phyloP scores from a whole-genome alignment of 169 alveolate genomes.

The Plasmodium sp. region DNA sequence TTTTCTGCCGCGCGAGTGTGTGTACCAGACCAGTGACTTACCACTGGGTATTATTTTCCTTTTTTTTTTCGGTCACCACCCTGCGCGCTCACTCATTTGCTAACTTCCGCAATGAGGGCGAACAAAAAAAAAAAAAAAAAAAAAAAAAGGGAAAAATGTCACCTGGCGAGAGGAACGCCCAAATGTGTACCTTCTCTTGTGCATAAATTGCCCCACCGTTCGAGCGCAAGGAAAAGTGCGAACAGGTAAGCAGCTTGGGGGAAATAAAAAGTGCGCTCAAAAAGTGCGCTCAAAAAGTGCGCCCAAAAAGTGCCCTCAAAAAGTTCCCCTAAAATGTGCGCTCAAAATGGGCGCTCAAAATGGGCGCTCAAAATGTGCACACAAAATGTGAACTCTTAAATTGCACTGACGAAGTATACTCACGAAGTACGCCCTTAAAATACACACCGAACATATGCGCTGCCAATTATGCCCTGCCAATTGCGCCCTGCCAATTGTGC shows the following conservation, averaged over 20 bases:
- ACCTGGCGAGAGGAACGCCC: background rate
- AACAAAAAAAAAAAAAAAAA: conserved; percentile 4
- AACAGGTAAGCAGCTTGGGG: background rate
- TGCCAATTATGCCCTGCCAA: no score
- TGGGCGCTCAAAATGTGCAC: no score
- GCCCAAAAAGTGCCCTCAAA: background rate
- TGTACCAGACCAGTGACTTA: background rate
- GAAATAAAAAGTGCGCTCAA: no score
- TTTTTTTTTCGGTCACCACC: background rate
- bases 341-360: background rate
- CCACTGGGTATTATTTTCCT: background rate
- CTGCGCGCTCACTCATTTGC: background rate
- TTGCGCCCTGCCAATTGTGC: background rate
- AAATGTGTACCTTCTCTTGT: background rate
- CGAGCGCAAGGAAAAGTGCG: background rate
- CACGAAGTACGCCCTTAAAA: no score
- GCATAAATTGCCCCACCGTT: background rate
- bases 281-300: background rate
- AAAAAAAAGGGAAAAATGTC: background rate
- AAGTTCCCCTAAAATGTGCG: background rate
- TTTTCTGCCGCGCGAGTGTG: background rate
- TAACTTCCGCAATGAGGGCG: background rate
- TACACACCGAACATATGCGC: background rate
- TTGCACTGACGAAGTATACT: no score
- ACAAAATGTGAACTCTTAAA: no score